Conservation (phyloP, 441 rosid species). For the Rhodomyrtus psidioides region DNA sequence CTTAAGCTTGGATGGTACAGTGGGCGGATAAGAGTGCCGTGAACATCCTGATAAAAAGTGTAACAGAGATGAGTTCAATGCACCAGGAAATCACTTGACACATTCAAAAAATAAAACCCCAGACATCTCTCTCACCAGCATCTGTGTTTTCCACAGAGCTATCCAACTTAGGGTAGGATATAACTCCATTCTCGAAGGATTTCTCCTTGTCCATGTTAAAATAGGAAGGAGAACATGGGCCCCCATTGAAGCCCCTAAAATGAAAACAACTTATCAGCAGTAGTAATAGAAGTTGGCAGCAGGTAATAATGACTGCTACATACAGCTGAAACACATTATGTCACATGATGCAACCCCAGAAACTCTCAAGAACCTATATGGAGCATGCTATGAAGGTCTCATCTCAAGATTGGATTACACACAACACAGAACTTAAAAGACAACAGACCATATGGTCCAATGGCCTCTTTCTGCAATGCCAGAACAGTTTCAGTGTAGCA, state of each 20-base stretch:
- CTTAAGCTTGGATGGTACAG: neutral
- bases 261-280: neutral
- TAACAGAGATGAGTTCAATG: neutral
- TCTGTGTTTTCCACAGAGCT: constrained; percentile 2
- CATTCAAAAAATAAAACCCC: neutral
- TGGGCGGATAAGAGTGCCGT: neutral
- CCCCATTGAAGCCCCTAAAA: neutral
- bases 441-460: neutral
- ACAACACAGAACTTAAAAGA: neutral
- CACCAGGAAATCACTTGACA: neutral
- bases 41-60: neutral
- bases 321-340: neutral
- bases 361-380: neutral
- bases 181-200: constrained; percentile 3
- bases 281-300: neutral
- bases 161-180: constrained; percentile 7
- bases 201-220: neutral
- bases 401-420: neutral
- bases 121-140: neutral
- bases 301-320: neutral
- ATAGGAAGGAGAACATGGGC: neutral
- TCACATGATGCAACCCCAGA: neutral
- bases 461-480: neutral
- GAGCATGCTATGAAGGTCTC: neutral
- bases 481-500: neutral